Percentiles rank a stretch among this genome's conserved stretches.
Evolutionary conservation across 441 rosid species (phyloP).

Genomic region (Dalechampia spathulata): DNA sequence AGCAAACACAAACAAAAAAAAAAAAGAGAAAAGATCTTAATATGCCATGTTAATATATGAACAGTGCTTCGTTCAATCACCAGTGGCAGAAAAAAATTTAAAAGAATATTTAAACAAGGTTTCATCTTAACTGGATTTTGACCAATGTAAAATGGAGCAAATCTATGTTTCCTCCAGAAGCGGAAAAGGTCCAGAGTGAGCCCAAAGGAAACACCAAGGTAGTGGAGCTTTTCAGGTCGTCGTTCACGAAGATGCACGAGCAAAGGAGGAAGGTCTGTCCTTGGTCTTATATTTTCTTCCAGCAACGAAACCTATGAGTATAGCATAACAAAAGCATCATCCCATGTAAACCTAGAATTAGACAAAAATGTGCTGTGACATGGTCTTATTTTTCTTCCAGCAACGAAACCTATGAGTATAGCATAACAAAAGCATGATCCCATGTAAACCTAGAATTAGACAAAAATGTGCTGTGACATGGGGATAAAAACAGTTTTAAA

Average conservation of each 20-base stretch:
- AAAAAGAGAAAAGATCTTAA: too few species aligned
- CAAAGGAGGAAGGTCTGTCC: slow-evolving; percentile 81
- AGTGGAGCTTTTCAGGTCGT: slow-evolving; percentile 83
- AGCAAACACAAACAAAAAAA: not conserved
- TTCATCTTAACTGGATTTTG: slow-evolving; percentile 74
- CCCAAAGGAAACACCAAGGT: slow-evolving; percentile 95
- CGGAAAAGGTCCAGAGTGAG: slow-evolving; percentile 93
- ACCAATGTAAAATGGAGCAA: slow-evolving; percentile 87
- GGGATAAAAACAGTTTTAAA: too few species aligned
- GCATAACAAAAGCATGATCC: slow-evolving; percentile 2
- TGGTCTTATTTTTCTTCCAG: slow-evolving; percentile 86
- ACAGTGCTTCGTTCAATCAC: not conserved
- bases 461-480: too few species aligned
- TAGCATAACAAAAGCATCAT: slow-evolving; percentile 7
- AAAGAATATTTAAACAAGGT: slow-evolving; percentile 1
- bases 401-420: slow-evolving; percentile 61
- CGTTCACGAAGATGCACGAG: slow-evolving; percentile 77
- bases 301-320: slow-evolving; percentile 68
- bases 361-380: too few species aligned
- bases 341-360: not conserved
- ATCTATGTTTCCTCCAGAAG: slow-evolving; percentile 89
- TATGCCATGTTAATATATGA: slow-evolving; percentile 7
- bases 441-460: not conserved
- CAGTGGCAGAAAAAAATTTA: not conserved
- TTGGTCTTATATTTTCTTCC: slow-evolving; percentile 82